Conservation (phyloP, 768 basidiomycete species). For the Pleurotus tuber-regium region DNA sequence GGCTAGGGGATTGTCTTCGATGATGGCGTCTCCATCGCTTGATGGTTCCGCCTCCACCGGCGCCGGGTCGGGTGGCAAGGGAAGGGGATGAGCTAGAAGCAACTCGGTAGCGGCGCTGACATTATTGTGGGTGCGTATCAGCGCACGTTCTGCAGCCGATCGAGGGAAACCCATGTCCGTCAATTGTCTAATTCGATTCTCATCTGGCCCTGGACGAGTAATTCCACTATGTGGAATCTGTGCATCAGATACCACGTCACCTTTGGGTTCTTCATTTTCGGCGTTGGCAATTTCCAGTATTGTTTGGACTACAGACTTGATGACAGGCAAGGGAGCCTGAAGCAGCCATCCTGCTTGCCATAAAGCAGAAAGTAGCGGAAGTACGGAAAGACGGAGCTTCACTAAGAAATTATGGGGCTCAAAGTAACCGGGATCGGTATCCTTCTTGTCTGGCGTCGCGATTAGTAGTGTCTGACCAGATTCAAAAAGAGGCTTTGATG, state of each 20-base stretch:
- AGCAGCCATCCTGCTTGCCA: slow-evolving; percentile 88
- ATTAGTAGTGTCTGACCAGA: slow-evolving; percentile 78
- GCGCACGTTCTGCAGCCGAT: slow-evolving; percentile 80
- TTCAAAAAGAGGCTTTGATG: slow-evolving; percentile 79
- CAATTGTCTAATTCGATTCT: slow-evolving; percentile 75
- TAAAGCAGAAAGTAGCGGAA: slow-evolving; percentile 64
- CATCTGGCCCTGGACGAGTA: slow-evolving; percentile 54
- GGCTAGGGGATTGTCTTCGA: slow-evolving; percentile 17
- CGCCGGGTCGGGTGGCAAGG: slow-evolving; percentile 67
- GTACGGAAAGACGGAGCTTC: slow-evolving; percentile 63
- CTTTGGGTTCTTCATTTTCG: slow-evolving; percentile 73
- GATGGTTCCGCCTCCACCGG: slow-evolving; percentile 29
- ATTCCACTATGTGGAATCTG: background rate
- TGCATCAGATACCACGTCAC: slow-evolving; percentile 28
- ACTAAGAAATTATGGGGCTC: slow-evolving; percentile 88
- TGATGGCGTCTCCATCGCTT: slow-evolving; percentile 27
- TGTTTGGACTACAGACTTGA: slow-evolving; percentile 70
- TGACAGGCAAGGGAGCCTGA: slow-evolving; percentile 69
- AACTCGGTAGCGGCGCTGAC: slow-evolving; percentile 86
- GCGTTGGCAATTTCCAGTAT: slow-evolving; percentile 80
- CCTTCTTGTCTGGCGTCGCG: slow-evolving; percentile 73
- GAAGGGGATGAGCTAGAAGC: slow-evolving; percentile 79
- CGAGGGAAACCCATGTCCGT: slow-evolving; percentile 97
- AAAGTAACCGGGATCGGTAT: slow-evolving; percentile 76
- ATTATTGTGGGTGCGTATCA: slow-evolving; percentile 85